A percentile compares a stretch with the other conserved stretches of the same genome.
Conservation (phyloP, 2,329 filamentous ascomycete genomes). For the Aspergillus fructus region DNA sequence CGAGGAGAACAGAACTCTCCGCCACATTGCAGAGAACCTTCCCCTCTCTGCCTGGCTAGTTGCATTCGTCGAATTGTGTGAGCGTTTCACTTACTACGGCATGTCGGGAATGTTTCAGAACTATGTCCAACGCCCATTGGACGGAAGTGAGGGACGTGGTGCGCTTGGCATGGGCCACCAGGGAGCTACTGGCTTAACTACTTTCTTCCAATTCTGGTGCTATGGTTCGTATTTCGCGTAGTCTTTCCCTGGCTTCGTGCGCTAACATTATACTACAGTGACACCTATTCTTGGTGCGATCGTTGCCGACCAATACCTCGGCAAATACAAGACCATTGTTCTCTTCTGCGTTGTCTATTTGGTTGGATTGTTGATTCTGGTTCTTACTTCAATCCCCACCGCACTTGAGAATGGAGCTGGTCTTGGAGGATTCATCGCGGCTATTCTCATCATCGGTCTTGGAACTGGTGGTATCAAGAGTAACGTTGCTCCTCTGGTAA, state of each 20-base stretch:
- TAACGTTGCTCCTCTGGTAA: constrained; percentile 55
- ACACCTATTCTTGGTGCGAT: constrained; percentile 61
- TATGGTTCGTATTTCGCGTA: constrained; percentile 37
- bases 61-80: constrained; percentile 56
- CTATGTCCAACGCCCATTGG: constrained; percentile 49
- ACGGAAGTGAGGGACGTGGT: constrained; percentile 41
- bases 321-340: constrained; percentile 61
- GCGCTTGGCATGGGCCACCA: constrained; percentile 45
- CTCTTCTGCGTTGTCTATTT: constrained; percentile 60
- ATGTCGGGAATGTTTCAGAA: constrained; percentile 57
- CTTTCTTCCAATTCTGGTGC: constrained; percentile 58
- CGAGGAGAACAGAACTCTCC: constrained; percentile 51
- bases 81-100: constrained; percentile 61
- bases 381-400: constrained; percentile 54
- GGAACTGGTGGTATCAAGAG: constrained; percentile 71
- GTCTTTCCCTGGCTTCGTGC: neutral
- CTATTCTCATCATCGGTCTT: constrained; percentile 63
- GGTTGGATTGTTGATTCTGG: constrained; percentile 54
- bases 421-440: constrained; percentile 55
- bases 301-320: constrained; percentile 60
- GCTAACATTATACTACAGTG: constrained; percentile 27
- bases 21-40: constrained; percentile 56
- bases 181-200: constrained; percentile 50
- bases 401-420: constrained; percentile 52
- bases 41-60: constrained; percentile 58